These are phyloP conservation scores for Rugonectria rugulosa DNA, from an alignment of 2,329 filamentous ascomycete species.

Conservation along the genomic window DNA sequence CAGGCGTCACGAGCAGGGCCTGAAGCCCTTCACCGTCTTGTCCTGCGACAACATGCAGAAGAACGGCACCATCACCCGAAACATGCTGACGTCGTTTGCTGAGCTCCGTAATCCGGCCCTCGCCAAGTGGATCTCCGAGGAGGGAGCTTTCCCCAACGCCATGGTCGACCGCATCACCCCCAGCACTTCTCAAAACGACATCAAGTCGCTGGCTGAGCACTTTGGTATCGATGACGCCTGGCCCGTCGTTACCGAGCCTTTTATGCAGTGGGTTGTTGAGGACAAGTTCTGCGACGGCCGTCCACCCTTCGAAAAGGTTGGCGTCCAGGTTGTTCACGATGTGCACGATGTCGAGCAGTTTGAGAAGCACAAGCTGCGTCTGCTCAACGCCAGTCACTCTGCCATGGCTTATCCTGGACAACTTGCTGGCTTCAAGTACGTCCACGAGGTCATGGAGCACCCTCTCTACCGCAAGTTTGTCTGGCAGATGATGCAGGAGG, in stretches of 20 bases:
- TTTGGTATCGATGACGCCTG: conserved; percentile 59
- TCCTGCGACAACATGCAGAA: conserved; percentile 67
- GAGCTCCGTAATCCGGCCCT: conserved; percentile 54
- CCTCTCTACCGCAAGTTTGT: conserved; percentile 55
- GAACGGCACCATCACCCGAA: conserved; percentile 60
- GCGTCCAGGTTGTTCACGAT: conserved; percentile 59
- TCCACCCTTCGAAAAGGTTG: conserved; percentile 60
- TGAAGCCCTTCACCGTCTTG: conserved; percentile 61
- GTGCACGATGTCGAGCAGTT: conserved; percentile 62
- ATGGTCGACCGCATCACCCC: conserved; percentile 66
- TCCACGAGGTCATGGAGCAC: conserved; percentile 61
- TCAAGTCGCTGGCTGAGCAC: conserved; percentile 49
- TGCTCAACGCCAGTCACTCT: conserved; percentile 62
- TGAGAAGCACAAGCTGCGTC: conserved; percentile 64
- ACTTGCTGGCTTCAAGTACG: conserved; percentile 60
- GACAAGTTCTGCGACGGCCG: conserved; percentile 60
- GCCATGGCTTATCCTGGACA: conserved; percentile 60
- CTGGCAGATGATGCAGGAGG: conserved; percentile 63
- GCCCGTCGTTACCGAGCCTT: conserved; percentile 64
- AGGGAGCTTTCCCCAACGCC: conserved; percentile 60
- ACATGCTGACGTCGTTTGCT: conserved; percentile 61
- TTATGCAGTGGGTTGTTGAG: conserved; percentile 64
- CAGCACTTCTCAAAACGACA: conserved; percentile 55
- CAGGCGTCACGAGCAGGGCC: conserved; percentile 52
- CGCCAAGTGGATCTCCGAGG: conserved; percentile 56